Evolutionary conservation across 169 alveolate species (phyloP), one percentile per base, ranked within the genome.

Genomic region (Plasmodium relictum): DNA sequence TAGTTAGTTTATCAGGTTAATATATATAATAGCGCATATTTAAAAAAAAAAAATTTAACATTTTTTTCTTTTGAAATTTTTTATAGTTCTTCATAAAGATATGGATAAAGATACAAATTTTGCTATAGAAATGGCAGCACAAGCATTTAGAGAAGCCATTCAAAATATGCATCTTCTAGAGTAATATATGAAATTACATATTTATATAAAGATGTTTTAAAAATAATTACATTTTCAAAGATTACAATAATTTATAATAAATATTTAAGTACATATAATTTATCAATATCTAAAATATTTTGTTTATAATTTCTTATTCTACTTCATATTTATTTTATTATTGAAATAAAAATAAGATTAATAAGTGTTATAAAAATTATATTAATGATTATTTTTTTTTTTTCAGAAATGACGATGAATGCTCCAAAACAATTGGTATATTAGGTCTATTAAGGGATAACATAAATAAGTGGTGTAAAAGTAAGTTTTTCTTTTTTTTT

Each of bases 81-180:
- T 58, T 45, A 12, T 62, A 86, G 92, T 86, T 44, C 74, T 86
- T 45, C 72, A 71, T 59, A 86, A 72, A 37, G 92, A 86, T 26
- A 86, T 86, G 85, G 61, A 71, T 50, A 72, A 56, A 4, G 88
- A 86, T 22, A 71, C 58, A 44, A 61, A 86, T 73, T 24, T 58
- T 71, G 42, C 92, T 45, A 86, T 86, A 70, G 88, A 86, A 54
- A 70, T 86, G 87, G 86, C 88, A 16, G 92, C 92, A 20, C 78
- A 86, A 63, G 92, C 92, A 59, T 86, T 86, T 71, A 86, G 92
- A 86, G 74, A 86, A 50, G 92, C 92, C 42, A 86, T 86, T 72
- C 86, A 86, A 61, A 86, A 86, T 58, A 86, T 86, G 92, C 92
- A 86, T 62, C 92, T 71, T 65, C 50, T 86, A 37, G 92, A 86